phyloP scores from a whole-genome alignment of 768 basidiomycete genomes.

The Amanita exitialis region DNA sequence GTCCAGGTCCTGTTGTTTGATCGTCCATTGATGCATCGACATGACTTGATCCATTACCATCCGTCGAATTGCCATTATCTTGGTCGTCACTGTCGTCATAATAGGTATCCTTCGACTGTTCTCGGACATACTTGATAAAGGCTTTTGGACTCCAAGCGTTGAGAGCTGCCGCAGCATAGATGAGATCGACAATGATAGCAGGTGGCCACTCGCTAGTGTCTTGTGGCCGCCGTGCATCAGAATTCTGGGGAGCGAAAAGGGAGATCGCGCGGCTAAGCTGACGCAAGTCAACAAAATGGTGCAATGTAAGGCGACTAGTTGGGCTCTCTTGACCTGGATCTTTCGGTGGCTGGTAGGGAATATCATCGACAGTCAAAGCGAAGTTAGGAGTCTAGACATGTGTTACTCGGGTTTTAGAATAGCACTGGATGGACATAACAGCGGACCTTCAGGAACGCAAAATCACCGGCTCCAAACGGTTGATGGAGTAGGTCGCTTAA shows the following conservation, averaged over 20 bases:
- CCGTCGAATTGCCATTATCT: no score
- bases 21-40: no score
- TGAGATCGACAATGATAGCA: slow-evolving; percentile 6
- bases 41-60: no score
- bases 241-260: background rate
- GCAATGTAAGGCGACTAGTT: slow-evolving; percentile 5
- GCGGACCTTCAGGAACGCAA: slow-evolving; percentile 10
- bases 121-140: no score
- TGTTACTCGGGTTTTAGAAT: background rate
- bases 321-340: background rate
- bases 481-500: slow-evolving; percentile 2
- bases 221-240: slow-evolving; percentile 1
- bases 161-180: background rate
- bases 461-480: slow-evolving; percentile 6
- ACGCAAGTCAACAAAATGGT: background rate
- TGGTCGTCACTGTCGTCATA: no score
- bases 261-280: background rate
- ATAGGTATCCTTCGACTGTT: no score
- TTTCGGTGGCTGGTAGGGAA: background rate
- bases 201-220: slow-evolving; percentile 3
- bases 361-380: slow-evolving; percentile 3
- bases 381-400: slow-evolving; percentile 6
- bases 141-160: no score
- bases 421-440: slow-evolving; percentile 2
- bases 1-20: no score